Conservation (phyloP, 345 rosid genomes). For the Arabidopsis suecica region DNA sequence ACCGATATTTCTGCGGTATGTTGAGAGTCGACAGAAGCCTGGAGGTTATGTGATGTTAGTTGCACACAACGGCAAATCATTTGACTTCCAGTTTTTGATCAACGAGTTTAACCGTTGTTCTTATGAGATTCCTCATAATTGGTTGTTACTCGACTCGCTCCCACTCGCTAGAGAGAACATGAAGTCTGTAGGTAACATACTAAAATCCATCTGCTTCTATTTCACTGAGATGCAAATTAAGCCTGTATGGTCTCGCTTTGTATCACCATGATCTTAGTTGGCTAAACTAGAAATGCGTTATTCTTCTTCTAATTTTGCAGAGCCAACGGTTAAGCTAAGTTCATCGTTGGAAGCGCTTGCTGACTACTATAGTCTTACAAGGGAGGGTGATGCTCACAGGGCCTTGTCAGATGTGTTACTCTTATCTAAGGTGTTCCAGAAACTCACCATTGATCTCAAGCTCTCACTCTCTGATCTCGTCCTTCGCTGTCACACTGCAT, state of each 20-base stretch:
- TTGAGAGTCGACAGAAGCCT: conserved; percentile 76
- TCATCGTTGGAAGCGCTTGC: conserved; percentile 56
- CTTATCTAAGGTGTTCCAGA: conserved; percentile 70
- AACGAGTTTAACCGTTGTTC: conserved; percentile 75
- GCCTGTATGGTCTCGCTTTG: not conserved
- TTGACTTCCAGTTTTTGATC: conserved; percentile 78
- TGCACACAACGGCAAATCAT: conserved; percentile 80
- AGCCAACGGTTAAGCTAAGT: conserved; percentile 44
- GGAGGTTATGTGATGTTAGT: conserved; percentile 70
- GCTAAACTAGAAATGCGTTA: conserved; percentile 6
- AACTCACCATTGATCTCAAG: conserved; percentile 65
- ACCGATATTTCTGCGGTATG: conserved; percentile 69
- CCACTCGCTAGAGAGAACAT: conserved; percentile 64
- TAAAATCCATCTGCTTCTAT: conserved; percentile 17
- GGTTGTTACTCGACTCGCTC: conserved; percentile 77
- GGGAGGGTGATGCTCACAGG: conserved; percentile 74
- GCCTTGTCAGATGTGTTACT: conserved; percentile 80
- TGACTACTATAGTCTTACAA: conserved; percentile 49
- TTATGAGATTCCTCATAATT: conserved; percentile 65
- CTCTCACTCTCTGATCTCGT: conserved; percentile 58
- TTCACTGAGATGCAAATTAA: not conserved
- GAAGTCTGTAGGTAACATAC: conserved; percentile 62
- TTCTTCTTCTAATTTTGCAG: conserved; percentile 41
- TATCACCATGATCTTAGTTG: too few relatives aligned
- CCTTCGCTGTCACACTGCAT: conserved; percentile 51